These are phyloP conservation scores for Hymenoscyphus salicellus DNA, from an alignment of 2,329 filamentous ascomycete genomes.

Conservation along the genomic window DNA sequence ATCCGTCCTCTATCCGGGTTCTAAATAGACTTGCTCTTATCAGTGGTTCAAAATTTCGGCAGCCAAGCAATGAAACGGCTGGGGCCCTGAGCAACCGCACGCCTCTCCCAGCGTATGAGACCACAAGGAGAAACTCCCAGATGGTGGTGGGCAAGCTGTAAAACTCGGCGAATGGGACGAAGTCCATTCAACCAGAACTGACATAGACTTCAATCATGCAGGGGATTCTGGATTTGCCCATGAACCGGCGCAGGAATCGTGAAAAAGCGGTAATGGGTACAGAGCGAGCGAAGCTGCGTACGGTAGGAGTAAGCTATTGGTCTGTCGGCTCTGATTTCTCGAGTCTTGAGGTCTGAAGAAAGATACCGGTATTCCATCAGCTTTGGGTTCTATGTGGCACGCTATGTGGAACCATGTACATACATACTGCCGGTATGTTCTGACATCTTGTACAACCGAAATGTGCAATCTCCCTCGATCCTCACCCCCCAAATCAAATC, in stretches of 20 bases:
- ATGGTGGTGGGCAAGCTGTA: neutral
- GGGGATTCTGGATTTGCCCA: neutral
- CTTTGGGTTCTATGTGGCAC: too few relatives aligned
- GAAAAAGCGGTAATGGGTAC: neutral
- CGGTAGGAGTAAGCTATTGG: neutral
- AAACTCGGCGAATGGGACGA: neutral
- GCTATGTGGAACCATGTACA: too few relatives aligned
- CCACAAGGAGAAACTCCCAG: neutral
- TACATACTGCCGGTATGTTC: neutral
- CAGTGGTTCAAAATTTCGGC: neutral
- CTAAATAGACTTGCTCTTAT: neutral
- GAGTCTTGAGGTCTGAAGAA: neutral
- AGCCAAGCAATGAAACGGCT: neutral
- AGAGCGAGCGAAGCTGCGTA: neutral
- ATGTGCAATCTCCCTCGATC: neutral
- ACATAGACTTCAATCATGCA: neutral
- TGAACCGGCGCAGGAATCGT: neutral
- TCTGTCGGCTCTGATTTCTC: neutral
- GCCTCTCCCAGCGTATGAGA: neutral
- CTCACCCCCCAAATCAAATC: conserved; percentile 1
- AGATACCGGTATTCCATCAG: neutral
- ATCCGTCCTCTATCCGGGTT: neutral
- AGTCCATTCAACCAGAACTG: neutral
- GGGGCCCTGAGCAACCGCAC: neutral
- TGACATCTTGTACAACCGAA: conserved; percentile 2